Base-by-base conservation (phyloP, 2,329 filamentous ascomycete genomes). In the Sphaceloma murrayae region DNA sequence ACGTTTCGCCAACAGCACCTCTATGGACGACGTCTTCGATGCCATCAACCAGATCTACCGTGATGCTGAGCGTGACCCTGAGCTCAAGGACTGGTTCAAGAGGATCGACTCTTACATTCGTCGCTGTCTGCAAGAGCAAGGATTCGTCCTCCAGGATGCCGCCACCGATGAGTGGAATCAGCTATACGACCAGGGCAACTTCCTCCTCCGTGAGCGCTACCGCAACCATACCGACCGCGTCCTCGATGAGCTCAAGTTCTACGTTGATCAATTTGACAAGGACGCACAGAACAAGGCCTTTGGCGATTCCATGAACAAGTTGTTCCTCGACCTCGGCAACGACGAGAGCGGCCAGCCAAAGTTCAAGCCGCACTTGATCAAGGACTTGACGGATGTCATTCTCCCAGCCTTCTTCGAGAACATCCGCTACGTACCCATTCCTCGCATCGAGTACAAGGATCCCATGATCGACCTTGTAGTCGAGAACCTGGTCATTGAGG, bases 1-100 rank as follows among this genome's bases (percentile, higher is more conserved):
- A 70, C 83, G 91, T 36, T 96, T 95, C 56, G 91, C 91, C 59
- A 96, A 98, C 63, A 81, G 81, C 57, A 96, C 91, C 6, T 95
- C 88, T 0, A 78, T 80, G 24, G 82, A 93, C 51, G 85, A 94
- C 53, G 69, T 96, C 3, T 86, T 91, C 67, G 79, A 83, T 13
- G 78, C 87, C 0, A 81, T 98, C 62, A 81, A 87, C 53, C 75
- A 78, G 51, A 80, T 98, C 54, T 96, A 96, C 68, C 69, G 71
- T 39, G 85, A 94, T 61, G 87, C 91, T 3, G 85, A 96, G 51
- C 73, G 73, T 14, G 91, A 98, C 53, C 77, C 81, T 0, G 85
- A 96, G 58, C 75, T 98, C 44, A 86, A 81, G 64, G 70, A 77
- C 47, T 98, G 89, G 89, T 95, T 96, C 75, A 83, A 77, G 65